Conservation (phyloP, 2,329 filamentous ascomycete species). For the Pseudogymnoascus sp. region DNA sequence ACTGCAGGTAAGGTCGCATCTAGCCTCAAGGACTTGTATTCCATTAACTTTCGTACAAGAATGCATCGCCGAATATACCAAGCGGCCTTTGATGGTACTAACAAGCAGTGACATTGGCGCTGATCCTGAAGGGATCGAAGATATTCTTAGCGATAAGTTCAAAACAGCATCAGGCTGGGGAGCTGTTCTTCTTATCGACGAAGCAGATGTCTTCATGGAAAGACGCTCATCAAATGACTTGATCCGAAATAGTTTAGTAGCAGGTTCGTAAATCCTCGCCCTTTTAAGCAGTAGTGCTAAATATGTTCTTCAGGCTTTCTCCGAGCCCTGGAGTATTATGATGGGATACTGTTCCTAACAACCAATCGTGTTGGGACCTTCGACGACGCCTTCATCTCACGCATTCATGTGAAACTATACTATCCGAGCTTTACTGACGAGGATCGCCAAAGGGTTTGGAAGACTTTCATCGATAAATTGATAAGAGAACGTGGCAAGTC, state of each 20-base stretch:
- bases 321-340: conserved; percentile 33
- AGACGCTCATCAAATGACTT: conserved; percentile 22
- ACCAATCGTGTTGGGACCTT: conserved; percentile 32
- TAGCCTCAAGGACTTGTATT: neutral
- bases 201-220: conserved; percentile 30
- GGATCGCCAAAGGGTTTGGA: conserved; percentile 20
- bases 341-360: conserved; percentile 35
- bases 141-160: conserved; percentile 14
- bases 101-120: conserved; percentile 25
- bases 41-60: conserved; percentile 18
- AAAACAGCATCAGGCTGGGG: conserved; percentile 22
- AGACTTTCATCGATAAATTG: conserved; percentile 14
- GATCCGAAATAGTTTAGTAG: conserved; percentile 26
- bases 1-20: conserved; percentile 25
- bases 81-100: conserved; percentile 26
- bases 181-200: conserved; percentile 26
- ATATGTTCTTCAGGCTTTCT: conserved; percentile 25
- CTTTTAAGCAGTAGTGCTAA: neutral
- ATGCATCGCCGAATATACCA: conserved; percentile 28
- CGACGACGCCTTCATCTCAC: conserved; percentile 32
- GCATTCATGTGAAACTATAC: conserved; percentile 29
- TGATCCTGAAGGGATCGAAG: conserved; percentile 4
- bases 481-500: neutral
- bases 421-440: conserved; percentile 22
- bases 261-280: conserved; percentile 15